Base-by-base conservation (phyloP, 2,329 filamentous ascomycete species). In the Remersonia thermophila region DNA sequence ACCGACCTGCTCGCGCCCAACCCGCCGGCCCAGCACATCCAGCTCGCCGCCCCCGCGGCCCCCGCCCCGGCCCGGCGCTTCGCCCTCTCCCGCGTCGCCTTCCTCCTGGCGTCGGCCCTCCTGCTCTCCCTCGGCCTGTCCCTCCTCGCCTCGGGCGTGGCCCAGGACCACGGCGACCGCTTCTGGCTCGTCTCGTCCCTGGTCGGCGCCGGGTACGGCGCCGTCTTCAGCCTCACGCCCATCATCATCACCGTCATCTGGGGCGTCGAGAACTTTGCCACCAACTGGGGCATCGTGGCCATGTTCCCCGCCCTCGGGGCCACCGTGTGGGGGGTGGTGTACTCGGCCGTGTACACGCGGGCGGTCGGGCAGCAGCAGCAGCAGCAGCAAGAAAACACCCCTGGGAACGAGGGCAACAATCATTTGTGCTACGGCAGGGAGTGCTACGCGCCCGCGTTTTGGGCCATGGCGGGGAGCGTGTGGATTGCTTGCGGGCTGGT, bases 241-340 rank as follows among this genome's bases (percentile, higher is more conserved):
- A 87, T 96, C 46, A 83, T 96, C 38, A 81, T 95, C 48, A 85
- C 80, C n/a, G 86, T 95, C 8, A 89, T 98, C 31, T 98, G 91
- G 91, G 91, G 91, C 17, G 86, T 94, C 0, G 87, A 96, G 63
- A 98, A 96, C 56, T 96, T 98, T 55, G 91, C 85, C 39, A 98
- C 91, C 0, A 96, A 98, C 51, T 98, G 89, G 77, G 91, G 91
- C 8, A 87, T 96, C 42, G 77, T 96, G 7, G 86, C 87, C 29
- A 91, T 93, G 67, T 78, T 89, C 38, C 91, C 91, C 3, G 91
- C 91, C 0, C 61, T 82, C 0, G 91, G 89, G 0, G 86, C 89
- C 0, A 85, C 85, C 0, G 69, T 94, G 23, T 98, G 89, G 86
- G 85, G 87, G 0, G 58, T 91, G 1, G 64, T 95, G n/a, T 98